phyloP scores from a whole-genome alignment of 208 protist genomes.

The Acanthamoeba royreba region DNA sequence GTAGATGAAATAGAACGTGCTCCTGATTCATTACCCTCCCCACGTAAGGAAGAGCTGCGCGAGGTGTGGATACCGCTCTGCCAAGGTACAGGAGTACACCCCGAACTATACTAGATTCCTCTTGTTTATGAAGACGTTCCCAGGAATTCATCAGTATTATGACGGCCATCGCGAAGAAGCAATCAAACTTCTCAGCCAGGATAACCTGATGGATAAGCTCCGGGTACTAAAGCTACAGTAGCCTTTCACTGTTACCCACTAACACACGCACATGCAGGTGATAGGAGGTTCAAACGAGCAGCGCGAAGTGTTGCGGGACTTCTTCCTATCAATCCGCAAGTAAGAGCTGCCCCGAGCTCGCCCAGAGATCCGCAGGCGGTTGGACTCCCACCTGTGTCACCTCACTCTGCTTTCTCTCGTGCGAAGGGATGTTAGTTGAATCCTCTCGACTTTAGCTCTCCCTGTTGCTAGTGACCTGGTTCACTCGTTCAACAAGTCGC shows the following conservation, averaged over 20 bases:
- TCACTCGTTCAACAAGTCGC: too few species aligned
- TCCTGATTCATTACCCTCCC: not conserved
- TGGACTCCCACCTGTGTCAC: too few species aligned
- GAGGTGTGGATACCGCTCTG: not conserved
- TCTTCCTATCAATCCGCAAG: not conserved
- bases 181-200: not conserved
- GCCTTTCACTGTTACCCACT: too few species aligned
- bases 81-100: not conserved
- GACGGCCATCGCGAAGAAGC: not conserved
- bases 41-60: not conserved
- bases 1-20: not conserved
- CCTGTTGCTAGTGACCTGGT: too few species aligned
- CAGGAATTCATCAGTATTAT: not conserved
- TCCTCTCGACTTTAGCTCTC: too few species aligned
- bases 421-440: too few species aligned
- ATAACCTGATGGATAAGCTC: not conserved
- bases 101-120: not conserved
- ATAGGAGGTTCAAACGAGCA: conserved; percentile 39
- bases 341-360: too few species aligned
- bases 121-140: too few species aligned
- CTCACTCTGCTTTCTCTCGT: too few species aligned
- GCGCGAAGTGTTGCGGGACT: not conserved
- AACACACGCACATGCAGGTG: too few species aligned
- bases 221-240: not conserved
- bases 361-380: too few species aligned